These are phyloP conservation scores for Phoenix dactylifera DNA, from an alignment of 176 grass and related monocot genomes.

Conservation along the genomic window DNA sequence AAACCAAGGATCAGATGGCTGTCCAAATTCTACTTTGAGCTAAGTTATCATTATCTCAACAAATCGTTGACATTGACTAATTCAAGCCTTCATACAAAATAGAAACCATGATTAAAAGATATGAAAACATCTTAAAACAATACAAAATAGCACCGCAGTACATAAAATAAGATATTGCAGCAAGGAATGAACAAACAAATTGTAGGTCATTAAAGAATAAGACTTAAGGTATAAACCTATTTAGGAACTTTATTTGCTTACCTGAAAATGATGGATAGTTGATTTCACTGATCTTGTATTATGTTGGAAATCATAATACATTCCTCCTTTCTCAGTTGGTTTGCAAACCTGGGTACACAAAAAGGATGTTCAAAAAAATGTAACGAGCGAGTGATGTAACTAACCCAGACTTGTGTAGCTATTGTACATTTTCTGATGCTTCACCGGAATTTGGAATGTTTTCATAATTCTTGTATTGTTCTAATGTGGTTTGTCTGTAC, in stretches of 20 bases:
- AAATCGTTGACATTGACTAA: too few relatives aligned
- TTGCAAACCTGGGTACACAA: slow-evolving; percentile 40
- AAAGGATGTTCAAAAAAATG: neutral
- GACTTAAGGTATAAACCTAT: too few relatives aligned
- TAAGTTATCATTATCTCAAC: too few relatives aligned
- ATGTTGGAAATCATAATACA: slow-evolving; percentile 65
- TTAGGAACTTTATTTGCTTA: slow-evolving; percentile 22
- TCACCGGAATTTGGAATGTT: slow-evolving; percentile 61
- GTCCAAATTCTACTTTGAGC: too few relatives aligned
- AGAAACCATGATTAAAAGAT: too few relatives aligned
- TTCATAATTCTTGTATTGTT: slow-evolving; percentile 67
- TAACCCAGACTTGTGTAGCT: slow-evolving; percentile 5
- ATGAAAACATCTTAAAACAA: too few relatives aligned
- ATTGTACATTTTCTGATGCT: slow-evolving; percentile 48
- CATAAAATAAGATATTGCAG: too few relatives aligned
- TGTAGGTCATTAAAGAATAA: too few relatives aligned
- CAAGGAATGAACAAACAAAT: too few relatives aligned
- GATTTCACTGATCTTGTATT: slow-evolving; percentile 72
- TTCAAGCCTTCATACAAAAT: too few relatives aligned
- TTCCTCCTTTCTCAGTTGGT: slow-evolving; percentile 37
- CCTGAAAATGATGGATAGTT: slow-evolving; percentile 80
- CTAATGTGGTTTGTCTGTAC: slow-evolving; percentile 37
- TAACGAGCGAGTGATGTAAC: neutral
- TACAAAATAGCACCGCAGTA: too few relatives aligned
- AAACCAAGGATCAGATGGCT: too few relatives aligned